These are phyloP conservation scores for Aspergillus bombycis DNA, from an alignment of 2,329 filamentous ascomycete species.

Conservation along the genomic window DNA sequence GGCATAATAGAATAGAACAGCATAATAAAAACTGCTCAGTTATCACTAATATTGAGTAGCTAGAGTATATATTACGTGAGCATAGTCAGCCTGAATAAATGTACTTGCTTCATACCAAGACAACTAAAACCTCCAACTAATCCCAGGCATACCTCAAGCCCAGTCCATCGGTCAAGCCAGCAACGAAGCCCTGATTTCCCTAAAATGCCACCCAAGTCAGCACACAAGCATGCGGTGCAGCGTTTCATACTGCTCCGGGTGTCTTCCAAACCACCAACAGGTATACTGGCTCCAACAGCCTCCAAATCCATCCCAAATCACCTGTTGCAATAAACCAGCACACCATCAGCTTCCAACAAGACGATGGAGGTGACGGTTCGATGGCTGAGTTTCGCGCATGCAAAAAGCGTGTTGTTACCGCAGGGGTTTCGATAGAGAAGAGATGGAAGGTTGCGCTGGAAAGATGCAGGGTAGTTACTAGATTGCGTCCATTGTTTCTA, in stretches of 20 bases:
- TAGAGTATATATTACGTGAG: too few relatives aligned
- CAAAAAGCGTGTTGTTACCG: background rate
- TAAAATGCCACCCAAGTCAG: background rate
- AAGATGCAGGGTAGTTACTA: background rate
- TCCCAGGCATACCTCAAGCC: background rate
- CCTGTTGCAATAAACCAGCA: background rate
- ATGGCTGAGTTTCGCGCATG: background rate
- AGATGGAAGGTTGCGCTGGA: background rate
- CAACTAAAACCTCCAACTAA: background rate
- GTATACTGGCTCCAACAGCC: background rate
- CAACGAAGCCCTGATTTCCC: too few relatives aligned
- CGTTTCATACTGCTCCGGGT: background rate
- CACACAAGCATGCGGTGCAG: background rate
- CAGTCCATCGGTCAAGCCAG: background rate
- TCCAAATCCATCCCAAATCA: background rate
- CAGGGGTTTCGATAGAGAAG: background rate
- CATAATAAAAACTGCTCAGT: too few relatives aligned
- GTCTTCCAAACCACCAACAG: background rate
- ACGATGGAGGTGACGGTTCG: background rate
- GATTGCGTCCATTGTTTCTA: background rate
- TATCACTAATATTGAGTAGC: too few relatives aligned
- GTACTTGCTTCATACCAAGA: background rate
- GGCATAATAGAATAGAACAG: too few relatives aligned
- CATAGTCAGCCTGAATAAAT: too few relatives aligned
- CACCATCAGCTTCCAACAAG: background rate